Conservation (phyloP, 2,329 filamentous ascomycete genomes). For the Emmonsia crescens region DNA sequence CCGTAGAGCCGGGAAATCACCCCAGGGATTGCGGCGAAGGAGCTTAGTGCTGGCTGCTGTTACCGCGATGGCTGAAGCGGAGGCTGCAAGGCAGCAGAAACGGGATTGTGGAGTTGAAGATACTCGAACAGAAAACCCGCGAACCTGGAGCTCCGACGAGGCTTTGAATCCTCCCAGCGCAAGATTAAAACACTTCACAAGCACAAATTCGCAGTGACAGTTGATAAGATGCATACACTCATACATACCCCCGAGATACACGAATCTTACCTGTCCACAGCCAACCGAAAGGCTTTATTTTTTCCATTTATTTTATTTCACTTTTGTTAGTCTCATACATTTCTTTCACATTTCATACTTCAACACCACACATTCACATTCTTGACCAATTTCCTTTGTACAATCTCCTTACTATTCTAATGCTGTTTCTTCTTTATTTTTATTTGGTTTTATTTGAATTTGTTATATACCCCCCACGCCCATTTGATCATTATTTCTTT, state of each 20-base stretch:
- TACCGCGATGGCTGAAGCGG: conserved; percentile 11
- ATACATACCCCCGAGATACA: neutral
- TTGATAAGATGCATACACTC: neutral
- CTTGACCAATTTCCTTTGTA: neutral
- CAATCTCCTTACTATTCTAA: neutral
- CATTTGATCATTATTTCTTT: neutral
- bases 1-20: neutral
- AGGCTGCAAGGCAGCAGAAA: neutral
- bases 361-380: neutral
- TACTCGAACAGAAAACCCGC: neutral
- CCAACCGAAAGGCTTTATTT: too few species aligned
- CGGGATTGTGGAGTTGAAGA: neutral
- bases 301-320: neutral
- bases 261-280: neutral
- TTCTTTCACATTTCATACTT: neutral
- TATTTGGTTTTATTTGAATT: neutral
- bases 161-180: neutral
- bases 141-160: neutral
- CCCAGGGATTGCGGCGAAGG: conserved; percentile 11
- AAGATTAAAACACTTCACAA: neutral
- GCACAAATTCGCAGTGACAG: neutral
- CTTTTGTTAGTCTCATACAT: neutral
- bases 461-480: neutral
- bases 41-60: conserved; percentile 14
- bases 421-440: neutral